Conservation (phyloP, 2,329 filamentous ascomycete species). For the Claviceps fusiformis region DNA sequence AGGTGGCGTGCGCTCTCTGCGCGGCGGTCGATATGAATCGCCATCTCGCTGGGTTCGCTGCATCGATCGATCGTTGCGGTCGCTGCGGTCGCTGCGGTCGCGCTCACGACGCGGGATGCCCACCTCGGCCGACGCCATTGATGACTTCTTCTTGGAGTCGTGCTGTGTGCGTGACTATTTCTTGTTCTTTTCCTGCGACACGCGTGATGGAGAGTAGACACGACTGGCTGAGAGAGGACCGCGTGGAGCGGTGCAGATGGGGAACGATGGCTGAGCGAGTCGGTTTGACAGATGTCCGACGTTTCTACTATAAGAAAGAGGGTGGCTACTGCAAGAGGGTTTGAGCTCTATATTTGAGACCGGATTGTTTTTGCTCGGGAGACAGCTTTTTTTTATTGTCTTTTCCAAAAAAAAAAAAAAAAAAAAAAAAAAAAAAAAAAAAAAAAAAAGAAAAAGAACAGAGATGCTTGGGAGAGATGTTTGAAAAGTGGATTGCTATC, state of each 20-base stretch:
- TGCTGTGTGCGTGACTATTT: neutral
- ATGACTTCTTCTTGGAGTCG: neutral
- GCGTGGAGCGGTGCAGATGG: neutral
- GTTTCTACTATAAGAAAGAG: neutral
- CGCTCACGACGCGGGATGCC: slow-evolving; percentile 26
- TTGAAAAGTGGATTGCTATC: neutral
- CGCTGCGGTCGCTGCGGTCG: slow-evolving; percentile 11
- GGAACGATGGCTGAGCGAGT: neutral
- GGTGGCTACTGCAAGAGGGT: neutral
- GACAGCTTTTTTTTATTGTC: neutral
- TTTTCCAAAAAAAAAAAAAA: no score
- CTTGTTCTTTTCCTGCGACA: neutral
- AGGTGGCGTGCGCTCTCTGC: slow-evolving; percentile 19
- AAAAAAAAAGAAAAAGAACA: neutral
- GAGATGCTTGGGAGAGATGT: neutral
- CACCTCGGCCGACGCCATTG: slow-evolving; percentile 33
- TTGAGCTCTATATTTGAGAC: neutral
- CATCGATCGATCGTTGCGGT: neutral
- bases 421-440: no score
- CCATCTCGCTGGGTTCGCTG: slow-evolving; percentile 24
- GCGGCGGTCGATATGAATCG: slow-evolving; percentile 36
- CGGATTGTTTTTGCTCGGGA: neutral
- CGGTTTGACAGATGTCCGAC: no score
- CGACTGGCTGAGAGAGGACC: neutral
- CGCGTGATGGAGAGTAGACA: neutral